These are phyloP conservation scores for Guadua angustifolia DNA, from an alignment of 176 grass and related monocot species.

Conservation along the genomic window DNA sequence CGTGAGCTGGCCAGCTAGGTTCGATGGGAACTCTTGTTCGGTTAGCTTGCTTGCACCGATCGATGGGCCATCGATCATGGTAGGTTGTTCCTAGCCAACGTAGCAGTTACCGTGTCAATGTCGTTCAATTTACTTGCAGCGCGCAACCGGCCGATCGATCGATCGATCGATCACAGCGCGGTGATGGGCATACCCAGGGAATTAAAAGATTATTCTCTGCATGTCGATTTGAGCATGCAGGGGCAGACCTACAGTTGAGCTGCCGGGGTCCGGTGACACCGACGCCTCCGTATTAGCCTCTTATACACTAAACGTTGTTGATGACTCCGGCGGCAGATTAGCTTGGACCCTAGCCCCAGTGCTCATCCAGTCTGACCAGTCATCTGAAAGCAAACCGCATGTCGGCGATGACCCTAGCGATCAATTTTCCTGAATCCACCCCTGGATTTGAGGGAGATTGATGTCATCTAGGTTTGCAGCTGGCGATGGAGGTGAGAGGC, in stretches of 20 bases:
- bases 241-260: too few relatives aligned
- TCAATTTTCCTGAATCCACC: too few relatives aligned
- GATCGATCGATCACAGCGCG: not conserved
- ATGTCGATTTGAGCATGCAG: too few relatives aligned
- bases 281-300: rapidly evolving
- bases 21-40: not conserved
- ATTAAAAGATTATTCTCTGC: not conserved
- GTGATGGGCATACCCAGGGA: not conserved
- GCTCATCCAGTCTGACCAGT: too few relatives aligned
- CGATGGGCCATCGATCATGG: not conserved
- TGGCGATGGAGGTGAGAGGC: not conserved
- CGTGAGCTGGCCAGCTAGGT: not conserved
- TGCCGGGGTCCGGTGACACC: too few relatives aligned
- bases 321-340: too few relatives aligned
- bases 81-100: not conserved
- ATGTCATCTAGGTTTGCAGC: too few relatives aligned
- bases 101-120: not conserved
- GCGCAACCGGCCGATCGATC: not conserved
- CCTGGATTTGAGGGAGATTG: too few relatives aligned
- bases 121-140: not conserved
- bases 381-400: too few relatives aligned
- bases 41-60: not conserved
- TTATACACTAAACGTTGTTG: too few relatives aligned
- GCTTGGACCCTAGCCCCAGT: too few relatives aligned
- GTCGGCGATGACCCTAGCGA: too few relatives aligned